phyloP scores from a whole-genome alignment of 441 rosid genomes.

The Macaranga tanarius region DNA sequence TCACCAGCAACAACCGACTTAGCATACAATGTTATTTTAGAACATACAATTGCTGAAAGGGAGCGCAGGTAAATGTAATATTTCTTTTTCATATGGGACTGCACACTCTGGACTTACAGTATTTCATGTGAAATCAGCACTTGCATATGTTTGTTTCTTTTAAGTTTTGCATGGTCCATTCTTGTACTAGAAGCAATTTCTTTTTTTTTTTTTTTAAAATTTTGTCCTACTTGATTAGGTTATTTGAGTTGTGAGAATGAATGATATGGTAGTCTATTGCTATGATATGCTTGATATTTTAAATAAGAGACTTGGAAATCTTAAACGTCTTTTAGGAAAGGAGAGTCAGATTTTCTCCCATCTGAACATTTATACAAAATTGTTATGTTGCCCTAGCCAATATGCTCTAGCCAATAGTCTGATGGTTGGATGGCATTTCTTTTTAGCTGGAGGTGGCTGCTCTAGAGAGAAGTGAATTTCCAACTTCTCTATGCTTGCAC shows the following conservation, averaged over 20 bases:
- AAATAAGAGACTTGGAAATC: background rate
- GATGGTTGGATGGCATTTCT: background rate
- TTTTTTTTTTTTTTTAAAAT: background rate
- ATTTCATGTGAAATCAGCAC: background rate
- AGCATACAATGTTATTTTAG: conserved; percentile 84
- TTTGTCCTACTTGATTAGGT: background rate
- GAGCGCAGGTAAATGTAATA: conserved; percentile 79
- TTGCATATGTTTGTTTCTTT: conserved; percentile 2
- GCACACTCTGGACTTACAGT: background rate
- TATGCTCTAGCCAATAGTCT: background rate
- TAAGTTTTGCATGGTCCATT: background rate
- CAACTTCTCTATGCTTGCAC: background rate
- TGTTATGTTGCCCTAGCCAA: background rate
- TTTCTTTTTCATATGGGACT: conserved; percentile 4
- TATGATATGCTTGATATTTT: background rate
- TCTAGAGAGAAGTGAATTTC: conserved; percentile 8
- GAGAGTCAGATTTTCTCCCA: background rate
- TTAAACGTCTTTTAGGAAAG: background rate
- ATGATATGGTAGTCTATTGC: background rate
- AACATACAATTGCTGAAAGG: conserved; percentile 92
- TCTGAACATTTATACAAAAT: background rate
- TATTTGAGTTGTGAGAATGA: background rate
- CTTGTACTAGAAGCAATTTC: background rate
- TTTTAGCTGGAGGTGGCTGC: background rate
- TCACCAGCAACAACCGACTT: conserved; percentile 73